Evolutionary conservation across 352 stramenopile genomes (phyloP).

Genomic region (Phytopythium oedochilum): DNA sequence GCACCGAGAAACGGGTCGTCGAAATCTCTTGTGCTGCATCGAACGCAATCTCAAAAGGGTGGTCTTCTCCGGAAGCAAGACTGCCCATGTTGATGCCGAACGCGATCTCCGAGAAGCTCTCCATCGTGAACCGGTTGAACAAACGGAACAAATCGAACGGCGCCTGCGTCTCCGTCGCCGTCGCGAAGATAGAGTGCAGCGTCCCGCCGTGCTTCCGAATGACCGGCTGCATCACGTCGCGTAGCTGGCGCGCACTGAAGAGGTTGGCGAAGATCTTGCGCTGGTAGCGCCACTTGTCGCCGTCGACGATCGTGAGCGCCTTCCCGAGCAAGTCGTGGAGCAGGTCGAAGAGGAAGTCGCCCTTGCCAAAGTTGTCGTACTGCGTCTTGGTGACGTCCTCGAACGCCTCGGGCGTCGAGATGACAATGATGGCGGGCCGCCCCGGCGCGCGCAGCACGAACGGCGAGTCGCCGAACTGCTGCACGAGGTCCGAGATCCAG

Average conservation of each 20-base stretch:
- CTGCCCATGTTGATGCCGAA: slow-evolving; percentile 35
- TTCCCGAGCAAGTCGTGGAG: slow-evolving; percentile 44
- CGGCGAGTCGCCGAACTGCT: slow-evolving; percentile 14
- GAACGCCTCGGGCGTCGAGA: slow-evolving; percentile 39
- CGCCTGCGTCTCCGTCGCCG: slow-evolving; percentile 9
- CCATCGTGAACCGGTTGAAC: slow-evolving; percentile 38
- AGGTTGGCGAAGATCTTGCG: slow-evolving; percentile 33
- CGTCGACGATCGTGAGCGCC: slow-evolving; percentile 42
- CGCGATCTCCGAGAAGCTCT: slow-evolving; percentile 44
- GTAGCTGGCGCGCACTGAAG: slow-evolving; percentile 20
- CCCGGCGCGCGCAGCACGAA: slow-evolving; percentile 34
- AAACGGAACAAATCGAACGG: slow-evolving; percentile 18
- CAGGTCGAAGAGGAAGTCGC: slow-evolving; percentile 28
- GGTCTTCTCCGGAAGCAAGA: slow-evolving; percentile 11
- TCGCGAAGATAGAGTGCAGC: slow-evolving; percentile 6
- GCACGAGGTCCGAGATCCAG: slow-evolving; percentile 10
- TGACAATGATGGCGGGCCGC: slow-evolving; percentile 29
- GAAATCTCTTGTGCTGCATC: slow-evolving; percentile 26
- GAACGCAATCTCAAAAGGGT: slow-evolving; percentile 25
- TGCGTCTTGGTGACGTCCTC: slow-evolving; percentile 55
- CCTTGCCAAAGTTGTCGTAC: slow-evolving; percentile 50
- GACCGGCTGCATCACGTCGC: slow-evolving; percentile 16
- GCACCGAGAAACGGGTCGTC: slow-evolving; percentile 35
- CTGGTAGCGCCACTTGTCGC: slow-evolving; percentile 38
- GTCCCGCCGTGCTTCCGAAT: slow-evolving; percentile 9